phyloP scores from a whole-genome alignment of 2,329 filamentous ascomycete genomes.

The Cercospora zeina region DNA sequence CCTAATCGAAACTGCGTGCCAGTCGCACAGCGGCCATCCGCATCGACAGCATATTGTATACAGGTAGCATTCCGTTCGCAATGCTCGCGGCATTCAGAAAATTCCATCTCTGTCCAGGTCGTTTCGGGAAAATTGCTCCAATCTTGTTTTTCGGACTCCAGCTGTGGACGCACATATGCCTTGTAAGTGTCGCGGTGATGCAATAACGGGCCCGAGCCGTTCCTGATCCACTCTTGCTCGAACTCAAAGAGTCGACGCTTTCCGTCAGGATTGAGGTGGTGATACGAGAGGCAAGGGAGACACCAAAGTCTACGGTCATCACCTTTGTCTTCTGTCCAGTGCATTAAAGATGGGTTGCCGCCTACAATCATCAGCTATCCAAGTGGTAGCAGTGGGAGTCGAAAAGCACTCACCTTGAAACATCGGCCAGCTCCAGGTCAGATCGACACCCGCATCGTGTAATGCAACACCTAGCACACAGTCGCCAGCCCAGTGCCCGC shows the following conservation, averaged over 20 bases:
- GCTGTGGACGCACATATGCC: constrained; percentile 32
- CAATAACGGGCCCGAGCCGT: constrained; percentile 24
- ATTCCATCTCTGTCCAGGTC: constrained; percentile 19
- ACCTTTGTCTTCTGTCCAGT: constrained; percentile 39
- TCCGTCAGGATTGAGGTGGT: constrained; percentile 36
- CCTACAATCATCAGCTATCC: neutral
- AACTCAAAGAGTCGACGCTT: constrained; percentile 32
- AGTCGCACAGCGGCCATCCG: constrained; percentile 29
- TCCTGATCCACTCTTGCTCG: constrained; percentile 35
- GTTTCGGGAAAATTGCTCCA: constrained; percentile 37
- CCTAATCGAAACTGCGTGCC: constrained; percentile 28
- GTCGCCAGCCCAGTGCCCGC: constrained; percentile 50
- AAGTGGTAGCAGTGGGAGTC: neutral
- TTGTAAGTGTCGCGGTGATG: constrained; percentile 39
- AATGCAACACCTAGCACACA: neutral
- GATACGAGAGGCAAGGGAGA: constrained; percentile 43
- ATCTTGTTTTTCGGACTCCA: constrained; percentile 24
- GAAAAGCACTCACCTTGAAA: neutral
- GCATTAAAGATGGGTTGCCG: constrained; percentile 40
- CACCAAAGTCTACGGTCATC: constrained; percentile 45
- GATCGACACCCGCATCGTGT: neutral
- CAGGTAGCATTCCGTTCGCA: constrained; percentile 32
- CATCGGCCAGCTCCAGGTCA: neutral
- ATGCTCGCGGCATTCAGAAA: constrained; percentile 31
- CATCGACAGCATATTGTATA: constrained; percentile 32